These are phyloP conservation scores for Sclerotinia nivalis DNA, from an alignment of 2,329 filamentous ascomycete genomes.

Conservation along the genomic window DNA sequence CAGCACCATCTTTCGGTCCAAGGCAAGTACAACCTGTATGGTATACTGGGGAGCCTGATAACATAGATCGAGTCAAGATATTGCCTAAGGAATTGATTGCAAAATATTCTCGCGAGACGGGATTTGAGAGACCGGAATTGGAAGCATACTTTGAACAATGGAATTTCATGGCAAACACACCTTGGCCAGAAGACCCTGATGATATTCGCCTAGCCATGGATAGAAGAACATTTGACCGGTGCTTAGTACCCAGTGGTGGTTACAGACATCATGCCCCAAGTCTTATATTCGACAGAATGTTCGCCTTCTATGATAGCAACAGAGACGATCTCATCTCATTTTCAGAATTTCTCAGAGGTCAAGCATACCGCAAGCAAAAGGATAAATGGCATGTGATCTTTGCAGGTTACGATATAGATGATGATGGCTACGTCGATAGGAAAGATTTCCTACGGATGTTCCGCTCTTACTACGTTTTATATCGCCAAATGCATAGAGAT, in stretches of 20 bases:
- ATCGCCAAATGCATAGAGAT: slow-evolving; percentile 85
- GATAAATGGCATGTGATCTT: slow-evolving; percentile 75
- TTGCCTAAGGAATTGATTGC: slow-evolving; percentile 69
- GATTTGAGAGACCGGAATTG: slow-evolving; percentile 81
- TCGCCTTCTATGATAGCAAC: slow-evolving; percentile 93
- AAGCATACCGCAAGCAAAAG: slow-evolving; percentile 68
- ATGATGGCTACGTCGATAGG: slow-evolving; percentile 80
- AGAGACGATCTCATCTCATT: slow-evolving; percentile 88
- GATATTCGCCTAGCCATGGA: slow-evolving; percentile 82
- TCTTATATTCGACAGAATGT: slow-evolving; percentile 93
- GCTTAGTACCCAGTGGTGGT: slow-evolving; percentile 83
- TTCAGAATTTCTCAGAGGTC: slow-evolving; percentile 82
- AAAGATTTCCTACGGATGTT: slow-evolving; percentile 91
- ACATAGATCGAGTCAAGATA: slow-evolving; percentile 54
- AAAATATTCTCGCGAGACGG: slow-evolving; percentile 68
- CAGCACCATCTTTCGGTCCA: slow-evolving; percentile 79
- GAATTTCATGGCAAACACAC: slow-evolving; percentile 85
- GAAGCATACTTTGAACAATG: slow-evolving; percentile 97
- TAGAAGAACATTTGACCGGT: slow-evolving; percentile 87
- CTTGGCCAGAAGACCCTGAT: slow-evolving; percentile 80
- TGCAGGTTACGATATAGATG: slow-evolving; percentile 86
- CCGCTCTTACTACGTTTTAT: slow-evolving; percentile 86
- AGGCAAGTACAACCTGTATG: slow-evolving; percentile 79
- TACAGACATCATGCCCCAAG: slow-evolving; percentile 77
- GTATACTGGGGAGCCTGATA: slow-evolving; percentile 84